Conservation (phyloP, 1,284 basidiomycete species). For the Cryptococcus depauperatus region DNA sequence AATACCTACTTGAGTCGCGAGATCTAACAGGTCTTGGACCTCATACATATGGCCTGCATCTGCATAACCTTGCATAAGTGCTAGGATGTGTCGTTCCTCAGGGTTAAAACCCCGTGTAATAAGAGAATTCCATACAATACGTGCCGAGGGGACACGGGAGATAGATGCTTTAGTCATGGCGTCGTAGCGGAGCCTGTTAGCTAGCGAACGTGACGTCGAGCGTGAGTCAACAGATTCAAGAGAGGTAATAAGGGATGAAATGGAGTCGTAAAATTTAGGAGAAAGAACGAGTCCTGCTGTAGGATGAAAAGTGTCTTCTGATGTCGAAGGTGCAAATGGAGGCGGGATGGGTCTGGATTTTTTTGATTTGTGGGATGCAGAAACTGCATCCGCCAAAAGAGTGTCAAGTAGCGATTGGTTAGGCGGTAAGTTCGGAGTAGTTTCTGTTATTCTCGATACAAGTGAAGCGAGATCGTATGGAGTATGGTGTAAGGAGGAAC, state of each 20-base stretch:
- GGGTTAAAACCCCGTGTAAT: conserved; percentile 32
- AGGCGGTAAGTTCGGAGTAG: conserved; percentile 11
- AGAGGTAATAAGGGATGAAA: conserved; percentile 10
- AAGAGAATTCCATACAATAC: conserved; percentile 28
- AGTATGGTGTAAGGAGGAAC: conserved; percentile 5
- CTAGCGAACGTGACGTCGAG: conserved; percentile 14
- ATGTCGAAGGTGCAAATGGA: background rate
- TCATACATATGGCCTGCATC: conserved; percentile 27
- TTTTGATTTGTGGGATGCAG: background rate
- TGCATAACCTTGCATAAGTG: conserved; percentile 33
- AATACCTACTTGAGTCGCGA: conserved; percentile 20
- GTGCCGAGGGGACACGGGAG: conserved; percentile 16
- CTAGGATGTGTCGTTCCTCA: conserved; percentile 23
- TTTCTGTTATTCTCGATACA: conserved; percentile 15
- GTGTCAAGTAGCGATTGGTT: conserved; percentile 23
- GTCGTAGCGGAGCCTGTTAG: conserved; percentile 29
- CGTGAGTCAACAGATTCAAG: conserved; percentile 8
- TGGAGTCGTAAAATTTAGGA: conserved; percentile 4
- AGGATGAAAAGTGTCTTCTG: conserved; percentile 3
- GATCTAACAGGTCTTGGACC: conserved; percentile 23
- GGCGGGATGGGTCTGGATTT: background rate
- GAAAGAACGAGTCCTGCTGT: conserved; percentile 10
- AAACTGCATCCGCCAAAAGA: conserved; percentile 17
- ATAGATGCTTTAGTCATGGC: conserved; percentile 14
- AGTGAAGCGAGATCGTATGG: conserved; percentile 22